Evolutionary conservation across 305 asterid species (phyloP), one percentile per base, ranked within the genome.

Genomic region (Solanum aculeatissimum): DNA sequence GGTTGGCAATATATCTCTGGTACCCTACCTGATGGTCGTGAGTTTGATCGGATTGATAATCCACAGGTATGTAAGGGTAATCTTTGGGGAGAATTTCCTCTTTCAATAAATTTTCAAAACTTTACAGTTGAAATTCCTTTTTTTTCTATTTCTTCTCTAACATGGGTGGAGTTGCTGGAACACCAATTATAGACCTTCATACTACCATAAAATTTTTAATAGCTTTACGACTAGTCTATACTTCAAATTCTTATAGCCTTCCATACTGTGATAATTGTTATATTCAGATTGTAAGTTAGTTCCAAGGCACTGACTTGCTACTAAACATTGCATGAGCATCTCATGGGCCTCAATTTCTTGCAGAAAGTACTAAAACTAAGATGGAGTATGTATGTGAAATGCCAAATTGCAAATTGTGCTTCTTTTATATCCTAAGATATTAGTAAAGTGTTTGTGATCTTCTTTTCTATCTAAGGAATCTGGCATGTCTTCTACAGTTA

Each of bases 1-100:
- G 99, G 98, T 82, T 96, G 99, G 98, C 99, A 95, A 74, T 96
- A 95, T 83, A 96, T 95, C 53, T 91, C 98, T 11, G 98, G 99
- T 45, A 86, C 96, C 58, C 92, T 96, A 23, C 98, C 99, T 1
- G 99, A 96, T 89, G 89, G 97, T 63, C 98, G 98, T 63, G 95
- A 93, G 87, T 85, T 96, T 42, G 98, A 96, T 81, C 95, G 97
- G 51, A 93, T 96, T 19, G 99, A 96, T 85, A 95, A 96, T 87
- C 98, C 96, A 68, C 97, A 96, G 98, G 99, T 96, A 82, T 63
- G 66, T 49, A 29, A 55, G 70, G 81, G 43, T 51, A 4, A 29
- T 43, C 38, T 80, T 8, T 70, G 55, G 32, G 21, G 63, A 77
- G 6, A 75, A 49, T 75, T 45, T 75, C 63, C 18, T 49, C 15